Conservation (phyloP, 225 moss, liverwort and hornwort genomes). For the Rhytidiadelphus loreus region DNA sequence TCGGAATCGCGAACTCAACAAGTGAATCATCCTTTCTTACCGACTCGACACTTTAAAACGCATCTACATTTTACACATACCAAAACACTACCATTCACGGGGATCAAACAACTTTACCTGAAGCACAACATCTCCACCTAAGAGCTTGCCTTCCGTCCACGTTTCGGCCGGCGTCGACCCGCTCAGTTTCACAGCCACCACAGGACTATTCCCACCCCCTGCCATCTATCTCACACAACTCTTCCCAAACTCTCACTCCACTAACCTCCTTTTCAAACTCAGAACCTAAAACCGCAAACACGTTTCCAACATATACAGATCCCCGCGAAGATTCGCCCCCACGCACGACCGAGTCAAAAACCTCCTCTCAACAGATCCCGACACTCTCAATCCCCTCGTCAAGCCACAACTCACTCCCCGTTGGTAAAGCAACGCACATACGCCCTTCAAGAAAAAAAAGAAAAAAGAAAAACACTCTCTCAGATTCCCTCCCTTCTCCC, state of each 20-base stretch:
- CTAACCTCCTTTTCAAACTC: background rate
- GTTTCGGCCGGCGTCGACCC: constrained; percentile 28
- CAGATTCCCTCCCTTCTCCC: background rate
- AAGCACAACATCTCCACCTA: constrained; percentile 52
- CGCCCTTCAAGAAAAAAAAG: background rate
- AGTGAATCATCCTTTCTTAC: background rate
- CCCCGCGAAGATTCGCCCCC: background rate
- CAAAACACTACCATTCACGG: background rate
- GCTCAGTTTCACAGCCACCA: constrained; percentile 39
- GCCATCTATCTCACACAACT: constrained; percentile 17
- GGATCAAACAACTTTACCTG: constrained; percentile 20
- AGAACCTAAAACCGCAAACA: background rate
- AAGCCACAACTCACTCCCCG: background rate
- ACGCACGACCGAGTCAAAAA: background rate
- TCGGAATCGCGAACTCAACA: background rate
- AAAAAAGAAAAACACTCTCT: background rate
- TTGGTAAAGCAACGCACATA: background rate
- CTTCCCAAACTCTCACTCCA: background rate
- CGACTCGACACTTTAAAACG: background rate
- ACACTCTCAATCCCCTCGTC: background rate
- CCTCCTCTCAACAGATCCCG: background rate
- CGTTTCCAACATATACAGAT: background rate
- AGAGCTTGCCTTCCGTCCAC: constrained; percentile 39
- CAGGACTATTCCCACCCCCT: constrained; percentile 41
- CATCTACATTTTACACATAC: background rate